These are phyloP conservation scores for Aspergillus ochraceoroseus DNA, from an alignment of 2,329 filamentous ascomycete species.

Conservation along the genomic window DNA sequence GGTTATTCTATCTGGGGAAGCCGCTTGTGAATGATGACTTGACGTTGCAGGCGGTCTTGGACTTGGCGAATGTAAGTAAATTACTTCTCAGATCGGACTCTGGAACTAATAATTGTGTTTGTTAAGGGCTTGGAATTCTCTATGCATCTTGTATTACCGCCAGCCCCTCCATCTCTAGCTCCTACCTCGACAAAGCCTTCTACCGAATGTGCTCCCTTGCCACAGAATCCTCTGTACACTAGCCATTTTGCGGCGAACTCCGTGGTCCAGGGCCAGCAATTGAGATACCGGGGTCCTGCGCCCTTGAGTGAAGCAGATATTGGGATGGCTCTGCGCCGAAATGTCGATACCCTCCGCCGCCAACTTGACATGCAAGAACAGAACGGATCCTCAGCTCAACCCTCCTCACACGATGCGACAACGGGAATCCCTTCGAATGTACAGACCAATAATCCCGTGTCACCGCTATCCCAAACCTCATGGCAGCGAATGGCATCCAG, in stretches of 20 bases:
- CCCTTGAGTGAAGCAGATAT: slow-evolving; percentile 18
- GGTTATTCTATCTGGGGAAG: slow-evolving; percentile 56
- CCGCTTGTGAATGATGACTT: slow-evolving; percentile 49
- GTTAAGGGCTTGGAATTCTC: slow-evolving; percentile 28
- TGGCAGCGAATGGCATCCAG: slow-evolving; percentile 8
- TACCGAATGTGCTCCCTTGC: slow-evolving; percentile 8
- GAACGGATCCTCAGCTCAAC: slow-evolving; percentile 1
- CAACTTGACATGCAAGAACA: slow-evolving; percentile 21
- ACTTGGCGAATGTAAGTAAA: slow-evolving; percentile 46
- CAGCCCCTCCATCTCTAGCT: slow-evolving; percentile 23
- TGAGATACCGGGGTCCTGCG: slow-evolving; percentile 16
- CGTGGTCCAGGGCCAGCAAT: slow-evolving; percentile 7
- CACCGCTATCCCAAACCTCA: slow-evolving; percentile 2
- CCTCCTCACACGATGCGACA: slow-evolving; percentile 3
- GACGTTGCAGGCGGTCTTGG: slow-evolving; percentile 49
- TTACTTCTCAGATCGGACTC: no score
- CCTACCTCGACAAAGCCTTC: slow-evolving; percentile 8
- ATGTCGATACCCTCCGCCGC: slow-evolving; percentile 23
- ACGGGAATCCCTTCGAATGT: slow-evolving; percentile 5
- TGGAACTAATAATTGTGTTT: not conserved
- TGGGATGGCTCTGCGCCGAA: slow-evolving; percentile 21
- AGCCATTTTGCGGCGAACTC: slow-evolving; percentile 8
- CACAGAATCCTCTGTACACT: slow-evolving; percentile 10
- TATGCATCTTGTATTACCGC: slow-evolving; percentile 44
- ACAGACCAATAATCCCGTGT: not conserved